Base-by-base conservation (phyloP, 2,329 filamentous ascomycete genomes). In the Graphilbum ipis-grandicollis region DNA sequence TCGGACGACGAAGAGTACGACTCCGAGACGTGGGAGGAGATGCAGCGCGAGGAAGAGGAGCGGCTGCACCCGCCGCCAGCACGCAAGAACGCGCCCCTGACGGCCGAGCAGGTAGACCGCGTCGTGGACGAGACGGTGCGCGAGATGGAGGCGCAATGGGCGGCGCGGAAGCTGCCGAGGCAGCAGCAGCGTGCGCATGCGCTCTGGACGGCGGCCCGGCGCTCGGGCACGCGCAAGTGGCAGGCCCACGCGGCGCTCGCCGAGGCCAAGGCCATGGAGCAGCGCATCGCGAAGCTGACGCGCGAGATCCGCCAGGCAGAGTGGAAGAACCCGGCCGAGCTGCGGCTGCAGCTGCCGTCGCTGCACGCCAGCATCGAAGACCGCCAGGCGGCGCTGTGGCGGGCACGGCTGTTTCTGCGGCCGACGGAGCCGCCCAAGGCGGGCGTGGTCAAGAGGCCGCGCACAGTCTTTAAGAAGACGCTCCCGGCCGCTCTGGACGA, bases 301-400 rank as follows among this genome's bases (percentile, higher is more conserved):
- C 47, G 59, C 2, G 63, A 71, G 17, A 69, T 84, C 25, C 43
- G 51, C 2, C 19, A 33, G 1, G 56, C 65, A 14, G 50, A 60
- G 22, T 83, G 75, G 68, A 51, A 55, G 10, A 67, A 58, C 8
- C 56, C 58, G 18, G 47, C 53, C 1, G 62, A 74, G 13, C 50
- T 90, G 13, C 56, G 60, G 19, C 56, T 54, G 6, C 68, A 73
- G 46, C 73, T 74, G 34, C 54, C 57, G 10, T 65, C 57, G 26
- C 57, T 93, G 38, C 74, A 88, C 41, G 57, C 62, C 5, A 83
- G 65, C 4, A 55, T 93, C 1, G 65, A 70, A 26, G 66, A 79
- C 38, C 66, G 68, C 34, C 59, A 76, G 47, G 53, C 68, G 29
- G 51, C 64, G 9, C 47, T 50, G 8, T 77, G 69, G 68, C 50